Percentiles rank a stretch among this genome's conserved stretches.
These are phyloP conservation scores for Furcasterigmium sp. DNA, from an alignment of 2,329 filamentous ascomycete species.

Conservation along the genomic window DNA sequence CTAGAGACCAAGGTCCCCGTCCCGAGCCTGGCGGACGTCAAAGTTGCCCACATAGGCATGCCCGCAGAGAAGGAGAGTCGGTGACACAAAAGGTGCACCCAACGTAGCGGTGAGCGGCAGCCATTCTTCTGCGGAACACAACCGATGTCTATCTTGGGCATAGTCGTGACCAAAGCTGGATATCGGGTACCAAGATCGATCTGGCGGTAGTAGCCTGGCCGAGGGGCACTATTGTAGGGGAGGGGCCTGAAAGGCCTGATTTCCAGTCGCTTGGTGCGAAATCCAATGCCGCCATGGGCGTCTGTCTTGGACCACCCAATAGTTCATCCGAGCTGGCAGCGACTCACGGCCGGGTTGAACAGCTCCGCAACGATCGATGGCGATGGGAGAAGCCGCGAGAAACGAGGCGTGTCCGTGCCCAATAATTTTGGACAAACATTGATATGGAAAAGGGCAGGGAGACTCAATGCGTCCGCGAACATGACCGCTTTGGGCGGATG, in stretches of 20 bases:
- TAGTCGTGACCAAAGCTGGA: constrained; percentile 4
- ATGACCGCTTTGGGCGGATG: too few species aligned
- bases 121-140: constrained; percentile 7
- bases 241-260: too few species aligned
- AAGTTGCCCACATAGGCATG: constrained; percentile 4
- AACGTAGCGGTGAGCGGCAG: constrained; percentile 14
- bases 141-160: constrained; percentile 10
- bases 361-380: too few species aligned
- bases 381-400: too few species aligned
- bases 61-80: constrained; percentile 10
- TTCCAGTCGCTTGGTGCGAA: too few species aligned
- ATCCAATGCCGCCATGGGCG: neutral
- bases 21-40: constrained; percentile 1
- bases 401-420: too few species aligned
- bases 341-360: too few species aligned
- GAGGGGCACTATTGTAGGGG: neutral
- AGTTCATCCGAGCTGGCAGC: neutral
- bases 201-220: neutral
- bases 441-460: too few species aligned
- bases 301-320: neutral
- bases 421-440: too few species aligned
- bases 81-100: constrained; percentile 13
- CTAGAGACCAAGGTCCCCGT: neutral
- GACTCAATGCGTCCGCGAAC: too few species aligned
- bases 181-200: constrained; percentile 11